Evolutionary conservation across 1,139 yeast species (phyloP).

Genomic region (Scheffersomyces segobiensis): DNA sequence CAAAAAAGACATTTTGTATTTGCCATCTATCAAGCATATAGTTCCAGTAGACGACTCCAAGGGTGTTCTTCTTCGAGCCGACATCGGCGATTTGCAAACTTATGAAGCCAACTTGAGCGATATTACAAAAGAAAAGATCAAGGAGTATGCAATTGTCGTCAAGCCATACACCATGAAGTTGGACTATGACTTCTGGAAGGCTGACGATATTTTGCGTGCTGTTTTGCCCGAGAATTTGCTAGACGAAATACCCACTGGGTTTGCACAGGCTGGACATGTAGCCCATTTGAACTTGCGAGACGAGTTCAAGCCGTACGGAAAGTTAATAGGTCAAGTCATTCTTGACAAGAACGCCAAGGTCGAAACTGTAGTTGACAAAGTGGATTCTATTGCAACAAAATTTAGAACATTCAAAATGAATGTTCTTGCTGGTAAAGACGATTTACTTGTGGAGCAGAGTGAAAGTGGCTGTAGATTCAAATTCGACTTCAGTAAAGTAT

Average conservation of each 20-base stretch:
- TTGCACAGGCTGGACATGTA: slow-evolving; percentile 92
- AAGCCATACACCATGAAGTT: slow-evolving; percentile 57
- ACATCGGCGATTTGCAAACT: slow-evolving; percentile 38
- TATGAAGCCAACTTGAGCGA: slow-evolving; percentile 42
- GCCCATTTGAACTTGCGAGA: slow-evolving; percentile 89
- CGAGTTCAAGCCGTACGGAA: slow-evolving; percentile 81
- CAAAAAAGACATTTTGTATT: slow-evolving; percentile 55
- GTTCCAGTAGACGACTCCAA: slow-evolving; percentile 51
- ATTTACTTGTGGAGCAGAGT: slow-evolving; percentile 78
- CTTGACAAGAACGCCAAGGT: slow-evolving; percentile 81
- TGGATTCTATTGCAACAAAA: slow-evolving; percentile 81
- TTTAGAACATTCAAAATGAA: slow-evolving; percentile 95
- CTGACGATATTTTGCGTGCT: slow-evolving; percentile 79
- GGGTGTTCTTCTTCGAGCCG: slow-evolving; percentile 65
- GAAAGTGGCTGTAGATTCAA: slow-evolving; percentile 85
- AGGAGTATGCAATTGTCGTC: slow-evolving; percentile 47
- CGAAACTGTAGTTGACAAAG: slow-evolving; percentile 91
- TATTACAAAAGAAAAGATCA: slow-evolving; percentile 43
- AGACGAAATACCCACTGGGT: slow-evolving; percentile 84
- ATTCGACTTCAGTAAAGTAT: slow-evolving; percentile 90
- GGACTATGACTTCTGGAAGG: slow-evolving; percentile 79
- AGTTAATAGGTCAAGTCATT: slow-evolving; percentile 84
- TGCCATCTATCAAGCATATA: slow-evolving; percentile 68
- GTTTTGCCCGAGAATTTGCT: slow-evolving; percentile 71
- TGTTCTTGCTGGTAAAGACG: slow-evolving; percentile 78